Evolutionary conservation across 176 grass and related monocot species (phyloP).

Genomic region (Musa schizocarpa): DNA sequence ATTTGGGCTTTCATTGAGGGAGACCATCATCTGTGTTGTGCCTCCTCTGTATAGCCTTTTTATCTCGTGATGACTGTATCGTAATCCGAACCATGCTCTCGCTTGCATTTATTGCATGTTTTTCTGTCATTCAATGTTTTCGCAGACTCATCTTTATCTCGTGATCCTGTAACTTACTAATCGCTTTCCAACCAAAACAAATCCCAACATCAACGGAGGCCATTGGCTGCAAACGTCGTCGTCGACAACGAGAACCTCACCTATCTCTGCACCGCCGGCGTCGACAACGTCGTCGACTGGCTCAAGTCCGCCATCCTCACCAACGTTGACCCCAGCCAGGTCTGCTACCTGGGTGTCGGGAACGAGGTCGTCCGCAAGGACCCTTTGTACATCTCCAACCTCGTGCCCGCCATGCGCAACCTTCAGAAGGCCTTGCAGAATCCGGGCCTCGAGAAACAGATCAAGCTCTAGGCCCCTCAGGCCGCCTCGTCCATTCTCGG

Average conservation of each 20-base stretch:
- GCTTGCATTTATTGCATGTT: too few relatives aligned
- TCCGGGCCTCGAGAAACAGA: conserved; percentile 27
- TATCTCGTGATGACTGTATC: too few relatives aligned
- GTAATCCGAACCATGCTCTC: too few relatives aligned
- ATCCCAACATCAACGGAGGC: too few relatives aligned
- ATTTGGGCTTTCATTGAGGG: too few relatives aligned
- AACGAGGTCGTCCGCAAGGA: conserved; percentile 67
- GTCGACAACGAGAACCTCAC: conserved; percentile 21
- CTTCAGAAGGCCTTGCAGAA: conserved; percentile 43
- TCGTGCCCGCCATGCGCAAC: conserved; percentile 58
- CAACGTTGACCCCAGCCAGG: conserved; percentile 21
- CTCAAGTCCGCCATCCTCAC: conserved; percentile 38
- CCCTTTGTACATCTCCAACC: conserved; percentile 50
- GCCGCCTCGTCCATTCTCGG: conserved; percentile 67
- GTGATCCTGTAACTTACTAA: too few relatives aligned
- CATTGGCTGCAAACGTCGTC: too few relatives aligned
- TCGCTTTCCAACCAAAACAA: too few relatives aligned
- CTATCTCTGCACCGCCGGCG: conserved; percentile 32
- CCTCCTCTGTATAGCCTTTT: too few relatives aligned
- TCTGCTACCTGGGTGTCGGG: conserved; percentile 50
- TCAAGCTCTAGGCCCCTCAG: conserved; percentile 43
- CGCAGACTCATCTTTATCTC: too few relatives aligned
- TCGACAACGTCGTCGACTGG: conserved; percentile 36
- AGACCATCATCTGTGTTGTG: too few relatives aligned
- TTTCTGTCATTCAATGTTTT: too few relatives aligned